Percentiles rank a stretch among this genome's conserved stretches.
These are phyloP conservation scores for Corymbia citriodora DNA, from an alignment of 441 rosid genomes.

Conservation along the genomic window DNA sequence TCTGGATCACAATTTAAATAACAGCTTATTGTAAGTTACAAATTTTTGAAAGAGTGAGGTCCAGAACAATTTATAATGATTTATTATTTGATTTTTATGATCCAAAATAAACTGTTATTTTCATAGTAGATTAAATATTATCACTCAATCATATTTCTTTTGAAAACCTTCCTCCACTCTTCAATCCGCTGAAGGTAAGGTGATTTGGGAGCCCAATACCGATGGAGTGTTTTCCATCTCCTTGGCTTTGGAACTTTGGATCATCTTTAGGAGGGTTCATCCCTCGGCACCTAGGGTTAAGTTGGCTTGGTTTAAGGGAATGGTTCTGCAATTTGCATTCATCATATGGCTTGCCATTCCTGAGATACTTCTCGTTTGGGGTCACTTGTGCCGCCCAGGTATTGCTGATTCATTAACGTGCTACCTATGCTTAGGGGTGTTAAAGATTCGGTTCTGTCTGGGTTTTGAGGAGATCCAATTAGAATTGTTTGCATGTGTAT, in stretches of 20 bases:
- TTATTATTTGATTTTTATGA: too few relatives aligned
- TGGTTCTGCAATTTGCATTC: not conserved
- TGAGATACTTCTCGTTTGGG: not conserved
- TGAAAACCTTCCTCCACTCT: not conserved
- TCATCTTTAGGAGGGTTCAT: not conserved
- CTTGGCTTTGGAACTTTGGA: not conserved
- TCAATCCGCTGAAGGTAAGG: not conserved
- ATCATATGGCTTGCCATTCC: not conserved
- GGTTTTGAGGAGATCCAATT: rapidly evolving
- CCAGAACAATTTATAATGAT: too few relatives aligned
- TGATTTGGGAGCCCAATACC: not conserved
- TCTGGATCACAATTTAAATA: too few relatives aligned
- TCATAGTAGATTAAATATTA: too few relatives aligned
- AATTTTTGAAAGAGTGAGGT: too few relatives aligned
- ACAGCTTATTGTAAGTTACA: too few relatives aligned
- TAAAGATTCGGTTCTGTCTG: rapidly evolving
- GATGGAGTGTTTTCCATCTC: not conserved
- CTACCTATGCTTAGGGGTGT: not conserved
- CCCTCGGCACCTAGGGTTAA: not conserved
- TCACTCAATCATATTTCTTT: too few relatives aligned
- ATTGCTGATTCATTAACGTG: rapidly evolving
- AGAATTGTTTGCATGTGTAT: rapidly evolving
- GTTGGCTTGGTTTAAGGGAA: not conserved
- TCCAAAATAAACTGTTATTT: too few relatives aligned
- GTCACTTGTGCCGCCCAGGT: not conserved